phyloP scores from a whole-genome alignment of 2,329 filamentous ascomycete species.

The Orbilia oligospora region DNA sequence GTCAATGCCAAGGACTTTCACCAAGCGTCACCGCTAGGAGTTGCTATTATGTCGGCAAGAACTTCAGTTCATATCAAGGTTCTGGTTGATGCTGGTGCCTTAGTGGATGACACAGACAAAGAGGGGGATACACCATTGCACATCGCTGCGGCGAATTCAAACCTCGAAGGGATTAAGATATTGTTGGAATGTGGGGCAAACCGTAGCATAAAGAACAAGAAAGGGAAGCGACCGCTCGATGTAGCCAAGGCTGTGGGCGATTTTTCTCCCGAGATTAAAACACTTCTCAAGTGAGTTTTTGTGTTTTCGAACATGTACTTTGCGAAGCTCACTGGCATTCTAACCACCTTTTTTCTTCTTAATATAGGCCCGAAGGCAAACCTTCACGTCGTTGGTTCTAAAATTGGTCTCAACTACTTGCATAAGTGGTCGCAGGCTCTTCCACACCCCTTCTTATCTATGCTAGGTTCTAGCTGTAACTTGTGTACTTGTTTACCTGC shows the following conservation, averaged over 20 bases:
- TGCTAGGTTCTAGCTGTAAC: neutral
- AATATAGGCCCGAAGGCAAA: slow-evolving; percentile 1
- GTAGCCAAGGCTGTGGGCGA: neutral
- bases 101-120: neutral
- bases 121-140: slow-evolving; percentile 13
- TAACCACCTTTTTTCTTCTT: no score
- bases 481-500: neutral
- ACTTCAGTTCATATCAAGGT: neutral
- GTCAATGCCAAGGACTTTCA: slow-evolving; percentile 3
- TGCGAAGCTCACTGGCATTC: neutral
- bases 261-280: neutral
- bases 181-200: slow-evolving; percentile 13
- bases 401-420: neutral
- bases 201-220: neutral
- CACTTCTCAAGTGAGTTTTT: slow-evolving; percentile 6
- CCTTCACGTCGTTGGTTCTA: slow-evolving; percentile 8
- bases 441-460: neutral
- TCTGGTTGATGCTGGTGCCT: neutral
- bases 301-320: neutral
- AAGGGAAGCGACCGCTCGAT: slow-evolving; percentile 16
- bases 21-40: neutral
- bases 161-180: slow-evolving; percentile 6
- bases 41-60: neutral
- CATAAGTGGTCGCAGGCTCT: neutral
- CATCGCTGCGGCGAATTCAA: neutral